Percentiles rank a stretch among this genome's conserved stretches.
These are phyloP conservation scores for Crithidia sp. DNA, from an alignment of 208 protist species.

Conservation along the genomic window DNA sequence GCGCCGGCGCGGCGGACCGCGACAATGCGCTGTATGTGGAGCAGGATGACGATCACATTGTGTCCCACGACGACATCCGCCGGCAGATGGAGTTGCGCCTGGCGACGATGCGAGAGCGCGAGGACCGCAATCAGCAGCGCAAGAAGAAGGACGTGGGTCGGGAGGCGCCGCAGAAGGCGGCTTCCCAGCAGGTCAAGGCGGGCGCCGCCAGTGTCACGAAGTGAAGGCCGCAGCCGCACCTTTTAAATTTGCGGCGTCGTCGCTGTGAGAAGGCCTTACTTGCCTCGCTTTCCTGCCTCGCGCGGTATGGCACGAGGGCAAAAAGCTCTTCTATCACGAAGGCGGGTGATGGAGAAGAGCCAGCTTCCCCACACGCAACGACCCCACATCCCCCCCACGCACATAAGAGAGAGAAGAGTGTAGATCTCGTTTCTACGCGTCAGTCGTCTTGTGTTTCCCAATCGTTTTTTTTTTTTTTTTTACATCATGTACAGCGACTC, in stretches of 20 bases:
- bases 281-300: too few relatives aligned
- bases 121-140: conserved; percentile 72
- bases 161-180: conserved; percentile 13
- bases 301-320: too few relatives aligned
- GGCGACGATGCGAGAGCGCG: conserved; percentile 70
- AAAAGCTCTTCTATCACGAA: not conserved
- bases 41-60: conserved; percentile 73
- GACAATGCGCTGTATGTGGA: conserved; percentile 43
- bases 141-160: conserved; percentile 53
- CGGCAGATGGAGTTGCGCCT: conserved; percentile 85
- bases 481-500: conserved; percentile 8
- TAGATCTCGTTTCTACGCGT: too few relatives aligned
- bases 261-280: too few relatives aligned
- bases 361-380: too few relatives aligned
- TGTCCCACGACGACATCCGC: conserved; percentile 86
- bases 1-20: conserved; percentile 25
- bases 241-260: too few relatives aligned
- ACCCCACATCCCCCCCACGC: too few relatives aligned
- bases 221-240: not conserved
- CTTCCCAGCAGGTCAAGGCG: conserved; percentile 16
- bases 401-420: too few relatives aligned
- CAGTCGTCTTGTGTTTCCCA: too few relatives aligned
- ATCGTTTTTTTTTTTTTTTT: conserved; percentile 4
- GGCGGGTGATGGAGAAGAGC: not conserved
- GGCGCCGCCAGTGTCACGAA: conserved; percentile 1